These are phyloP conservation scores for Pythium biforme DNA, from an alignment of 352 stramenopile species.

Conservation along the genomic window DNA sequence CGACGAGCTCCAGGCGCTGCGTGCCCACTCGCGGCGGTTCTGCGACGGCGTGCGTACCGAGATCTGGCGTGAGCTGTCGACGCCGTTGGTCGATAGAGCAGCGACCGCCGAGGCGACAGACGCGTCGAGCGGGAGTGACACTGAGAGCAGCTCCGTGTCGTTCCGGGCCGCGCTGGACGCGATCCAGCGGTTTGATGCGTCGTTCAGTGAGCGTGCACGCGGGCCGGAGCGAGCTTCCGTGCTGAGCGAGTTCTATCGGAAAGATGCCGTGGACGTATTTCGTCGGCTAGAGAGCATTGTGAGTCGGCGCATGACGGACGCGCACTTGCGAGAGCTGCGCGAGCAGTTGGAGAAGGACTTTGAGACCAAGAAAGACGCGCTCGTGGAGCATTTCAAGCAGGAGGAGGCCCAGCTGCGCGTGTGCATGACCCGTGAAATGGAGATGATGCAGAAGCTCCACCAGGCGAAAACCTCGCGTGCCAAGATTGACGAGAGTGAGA, in stretches of 20 bases:
- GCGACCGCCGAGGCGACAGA: background rate
- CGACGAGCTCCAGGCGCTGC: slow-evolving; percentile 39
- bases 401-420: slow-evolving; percentile 61
- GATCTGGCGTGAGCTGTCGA: slow-evolving; percentile 44
- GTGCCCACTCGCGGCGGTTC: slow-evolving; percentile 43
- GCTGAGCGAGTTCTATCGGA: slow-evolving; percentile 54
- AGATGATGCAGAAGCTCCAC: slow-evolving; percentile 73
- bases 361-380: slow-evolving; percentile 50
- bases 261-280: slow-evolving; percentile 56
- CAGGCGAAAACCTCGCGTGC: slow-evolving; percentile 47
- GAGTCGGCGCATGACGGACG: slow-evolving; percentile 54
- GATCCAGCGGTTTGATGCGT: slow-evolving; percentile 51
- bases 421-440: slow-evolving; percentile 55
- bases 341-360: slow-evolving; percentile 57
- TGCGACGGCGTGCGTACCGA: slow-evolving; percentile 42
- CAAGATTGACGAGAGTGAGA: slow-evolving; percentile 68
- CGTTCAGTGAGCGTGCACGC: slow-evolving; percentile 43
- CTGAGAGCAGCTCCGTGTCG: slow-evolving; percentile 6
- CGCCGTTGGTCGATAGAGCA: slow-evolving; percentile 7
- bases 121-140: background rate
- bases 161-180: slow-evolving; percentile 47
- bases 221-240: slow-evolving; percentile 56
- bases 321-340: slow-evolving; percentile 47
- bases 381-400: slow-evolving; percentile 65
- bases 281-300: slow-evolving; percentile 49